Base-by-base conservation (phyloP, 192 early-diverging fungal species). In the Piromyces finnis region DNA sequence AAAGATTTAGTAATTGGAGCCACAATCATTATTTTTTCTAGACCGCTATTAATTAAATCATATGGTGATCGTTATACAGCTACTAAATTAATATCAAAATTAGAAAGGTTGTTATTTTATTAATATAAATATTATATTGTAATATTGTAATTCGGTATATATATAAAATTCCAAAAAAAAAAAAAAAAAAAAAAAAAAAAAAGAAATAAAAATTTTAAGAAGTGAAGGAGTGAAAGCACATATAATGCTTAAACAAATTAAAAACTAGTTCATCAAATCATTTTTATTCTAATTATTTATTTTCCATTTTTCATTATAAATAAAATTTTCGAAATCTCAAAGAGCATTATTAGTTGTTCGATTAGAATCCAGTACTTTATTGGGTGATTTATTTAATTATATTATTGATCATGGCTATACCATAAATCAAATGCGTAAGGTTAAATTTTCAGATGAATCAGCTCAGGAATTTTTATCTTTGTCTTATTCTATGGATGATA, bases 1-100 rank as follows among this genome's bases (percentile, higher is more conserved):
- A 77, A 79, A 35, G 88, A 90, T 81, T 82, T 91, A 29, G 85
- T 87, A 79, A 77, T 90, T 32, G 90, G 90, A 22, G 86, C 89
- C 5, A 84, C 84, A 5, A 82, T 91, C 29, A 87, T 85, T 68
- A 84, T 91, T 17, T 87, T 84, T 82, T 81, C 88, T 2, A 82
- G 90, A 14, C 89, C 88, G 77, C 80, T 91, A 39, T 77, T 82
- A 28, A 83, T 91, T 78, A 80, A 77, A 37, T 86, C 83, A 35
- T 91, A 86, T 77, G 90, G 84, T 15, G 90, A 91, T 82, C 87
- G 88, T 22, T 90, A 84, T 77, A 91, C 90, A 16, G 79, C 82
- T 12, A 77, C 18, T 28, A 78, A 79, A 77, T 78, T 91, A 51
- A 35, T 78, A 12, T 79, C 84, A 68, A 81, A 82, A 37, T 84